These are phyloP conservation scores for Phanerochaete sordida DNA, from an alignment of 768 basidiomycete genomes.

Conservation along the genomic window DNA sequence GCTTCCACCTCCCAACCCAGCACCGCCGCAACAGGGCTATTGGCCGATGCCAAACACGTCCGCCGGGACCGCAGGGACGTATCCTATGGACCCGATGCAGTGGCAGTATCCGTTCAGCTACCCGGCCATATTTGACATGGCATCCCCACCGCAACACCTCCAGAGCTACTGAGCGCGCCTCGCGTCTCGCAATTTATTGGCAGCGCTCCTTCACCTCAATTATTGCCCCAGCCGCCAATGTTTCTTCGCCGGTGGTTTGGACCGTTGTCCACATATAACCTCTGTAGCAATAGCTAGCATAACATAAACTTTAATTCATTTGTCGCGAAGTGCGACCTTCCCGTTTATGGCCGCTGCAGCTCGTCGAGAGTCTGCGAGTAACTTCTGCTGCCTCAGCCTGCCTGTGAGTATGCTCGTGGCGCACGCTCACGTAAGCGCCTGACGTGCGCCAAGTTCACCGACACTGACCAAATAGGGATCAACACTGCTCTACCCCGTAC, in stretches of 20 bases:
- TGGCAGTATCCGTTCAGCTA: background rate
- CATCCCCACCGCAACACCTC: background rate
- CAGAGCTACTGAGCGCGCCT: background rate
- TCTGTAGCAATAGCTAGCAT: no score
- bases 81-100: background rate
- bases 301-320: no score
- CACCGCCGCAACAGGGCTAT: background rate
- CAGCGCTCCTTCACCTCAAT: no score
- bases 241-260: no score
- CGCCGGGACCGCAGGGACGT: background rate
- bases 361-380: no score
- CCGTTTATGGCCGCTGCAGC: no score
- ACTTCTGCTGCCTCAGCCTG: no score
- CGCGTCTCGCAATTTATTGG: no score
- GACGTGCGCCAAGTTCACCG: background rate
- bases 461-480: conserved; percentile 7
- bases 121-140: background rate
- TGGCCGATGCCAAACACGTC: background rate
- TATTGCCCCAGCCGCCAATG: no score
- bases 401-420: background rate
- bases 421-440: background rate
- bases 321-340: no score
- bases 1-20: background rate
- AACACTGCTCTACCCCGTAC: background rate
- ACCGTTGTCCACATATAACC: no score